These are phyloP conservation scores for Aspergillus bombycis DNA, from an alignment of 2,329 filamentous ascomycete genomes.

Conservation along the genomic window DNA sequence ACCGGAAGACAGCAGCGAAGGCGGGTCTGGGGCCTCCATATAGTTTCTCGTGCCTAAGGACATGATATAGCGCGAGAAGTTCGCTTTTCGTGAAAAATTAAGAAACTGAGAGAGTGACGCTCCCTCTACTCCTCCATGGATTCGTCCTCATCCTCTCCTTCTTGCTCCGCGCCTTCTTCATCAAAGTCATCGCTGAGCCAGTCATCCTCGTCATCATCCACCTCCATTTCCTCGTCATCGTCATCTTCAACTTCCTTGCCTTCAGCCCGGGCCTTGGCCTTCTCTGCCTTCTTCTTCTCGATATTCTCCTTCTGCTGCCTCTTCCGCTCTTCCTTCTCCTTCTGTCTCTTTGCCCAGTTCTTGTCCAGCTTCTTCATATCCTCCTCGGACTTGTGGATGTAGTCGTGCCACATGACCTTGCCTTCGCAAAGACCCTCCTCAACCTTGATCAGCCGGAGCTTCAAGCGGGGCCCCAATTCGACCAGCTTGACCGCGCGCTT, in stretches of 20 bases:
- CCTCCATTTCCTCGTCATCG: slow-evolving; percentile 55
- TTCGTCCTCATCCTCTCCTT: slow-evolving; percentile 33
- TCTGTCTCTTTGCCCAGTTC: slow-evolving; percentile 75
- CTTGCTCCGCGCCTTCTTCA: slow-evolving; percentile 47
- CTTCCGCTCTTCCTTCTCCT: slow-evolving; percentile 80
- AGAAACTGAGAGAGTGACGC: neutral
- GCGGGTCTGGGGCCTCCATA: neutral
- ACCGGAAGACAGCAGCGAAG: neutral
- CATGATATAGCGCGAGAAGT: neutral
- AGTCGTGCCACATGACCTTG: slow-evolving; percentile 97
- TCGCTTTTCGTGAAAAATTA: neutral
- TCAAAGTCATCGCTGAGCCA: slow-evolving; percentile 57
- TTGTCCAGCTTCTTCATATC: slow-evolving; percentile 80
- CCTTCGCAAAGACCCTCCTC: slow-evolving; percentile 90
- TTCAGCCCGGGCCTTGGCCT: slow-evolving; percentile 51
- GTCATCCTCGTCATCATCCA: slow-evolving; percentile 57
- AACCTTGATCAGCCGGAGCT: slow-evolving; percentile 86
- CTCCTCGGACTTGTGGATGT: slow-evolving; percentile 78
- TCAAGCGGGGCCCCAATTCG: slow-evolving; percentile 89
- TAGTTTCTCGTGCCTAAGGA: neutral
- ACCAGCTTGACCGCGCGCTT: slow-evolving; percentile 88
- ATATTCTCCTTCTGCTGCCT: slow-evolving; percentile 88
- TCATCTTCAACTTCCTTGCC: slow-evolving; percentile 48
- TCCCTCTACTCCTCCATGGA: slow-evolving; percentile 46
- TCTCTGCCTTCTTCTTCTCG: slow-evolving; percentile 76